Evolutionary conservation across 495 filamentous ascomycete species (phyloP).

Genomic region (Penicillium parvum): DNA sequence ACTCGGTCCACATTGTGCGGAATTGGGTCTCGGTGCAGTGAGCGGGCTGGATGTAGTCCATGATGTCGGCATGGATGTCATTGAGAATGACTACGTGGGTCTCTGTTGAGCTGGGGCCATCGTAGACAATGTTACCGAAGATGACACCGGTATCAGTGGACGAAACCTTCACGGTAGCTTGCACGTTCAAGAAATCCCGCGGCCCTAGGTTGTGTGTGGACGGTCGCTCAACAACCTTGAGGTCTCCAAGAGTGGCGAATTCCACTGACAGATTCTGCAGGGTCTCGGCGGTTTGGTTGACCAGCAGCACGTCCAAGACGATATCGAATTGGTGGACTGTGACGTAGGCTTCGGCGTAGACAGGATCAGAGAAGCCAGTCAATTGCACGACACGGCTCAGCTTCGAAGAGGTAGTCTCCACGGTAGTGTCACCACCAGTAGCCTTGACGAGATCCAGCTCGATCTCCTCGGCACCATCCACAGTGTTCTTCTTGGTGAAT

Average conservation of each 20-base stretch:
- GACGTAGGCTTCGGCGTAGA: slow-evolving; percentile 97
- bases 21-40: slow-evolving; percentile 97
- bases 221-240: slow-evolving; percentile 96
- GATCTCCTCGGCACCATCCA: slow-evolving; percentile 78
- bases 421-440: slow-evolving; percentile 79
- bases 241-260: slow-evolving; percentile 94
- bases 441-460: slow-evolving; percentile 91
- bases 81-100: slow-evolving; percentile 97
- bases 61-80: slow-evolving; percentile 98
- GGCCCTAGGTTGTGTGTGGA: slow-evolving; percentile 92
- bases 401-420: slow-evolving; percentile 87
- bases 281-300: slow-evolving; percentile 96
- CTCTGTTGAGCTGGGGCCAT: slow-evolving; percentile 91
- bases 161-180: slow-evolving; percentile 98
- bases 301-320: slow-evolving; percentile 90
- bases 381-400: slow-evolving; percentile 94
- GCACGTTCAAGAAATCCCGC: slow-evolving; percentile 95
- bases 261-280: slow-evolving; percentile 96
- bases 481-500: slow-evolving; percentile 84
- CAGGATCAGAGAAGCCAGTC: slow-evolving; percentile 96
- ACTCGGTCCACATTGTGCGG: slow-evolving; percentile 99
- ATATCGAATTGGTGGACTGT: slow-evolving; percentile 99
- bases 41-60: slow-evolving; percentile 99
- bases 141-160: slow-evolving; percentile 99
- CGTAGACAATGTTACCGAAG: slow-evolving; percentile 98